These are phyloP conservation scores for Pythium brachiatum DNA, from an alignment of 352 stramenopile genomes.

Conservation along the genomic window DNA sequence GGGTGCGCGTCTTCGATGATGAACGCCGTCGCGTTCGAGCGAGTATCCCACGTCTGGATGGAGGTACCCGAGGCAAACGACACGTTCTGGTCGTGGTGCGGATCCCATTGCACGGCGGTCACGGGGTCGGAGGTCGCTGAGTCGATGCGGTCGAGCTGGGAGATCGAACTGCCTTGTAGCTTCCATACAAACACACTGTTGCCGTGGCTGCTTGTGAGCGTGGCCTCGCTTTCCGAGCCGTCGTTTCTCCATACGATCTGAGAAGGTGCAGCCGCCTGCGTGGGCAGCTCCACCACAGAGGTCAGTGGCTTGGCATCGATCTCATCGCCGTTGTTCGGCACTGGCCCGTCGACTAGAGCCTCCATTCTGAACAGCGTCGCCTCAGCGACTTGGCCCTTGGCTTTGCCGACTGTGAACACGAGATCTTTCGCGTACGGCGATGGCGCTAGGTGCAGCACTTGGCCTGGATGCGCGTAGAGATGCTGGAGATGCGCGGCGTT, in stretches of 20 bases:
- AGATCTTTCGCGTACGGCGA: conserved; percentile 49
- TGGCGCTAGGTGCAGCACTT: conserved; percentile 49
- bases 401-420: conserved; percentile 55
- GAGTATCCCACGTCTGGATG: conserved; percentile 78
- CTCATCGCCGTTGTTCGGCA: conserved; percentile 16
- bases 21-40: conserved; percentile 31
- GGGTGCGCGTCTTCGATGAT: conserved; percentile 63
- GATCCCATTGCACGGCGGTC: conserved; percentile 70
- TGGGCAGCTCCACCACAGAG: conserved; percentile 35
- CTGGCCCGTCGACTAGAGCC: conserved; percentile 13
- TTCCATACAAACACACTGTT: conserved; percentile 45
- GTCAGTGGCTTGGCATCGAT: conserved; percentile 29
- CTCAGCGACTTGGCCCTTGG: conserved; percentile 28
- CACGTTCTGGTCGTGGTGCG: conserved; percentile 69
- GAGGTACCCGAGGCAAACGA: conserved; percentile 57
- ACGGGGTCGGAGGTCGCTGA: conserved; percentile 32
- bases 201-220: conserved; percentile 16
- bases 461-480: conserved; percentile 42
- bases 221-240: conserved; percentile 1
- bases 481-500: conserved; percentile 39
- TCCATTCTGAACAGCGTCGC: conserved; percentile 56
- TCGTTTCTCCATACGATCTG: conserved; percentile 41
- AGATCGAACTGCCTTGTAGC: conserved; percentile 38
- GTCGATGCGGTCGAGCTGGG: conserved; percentile 52
- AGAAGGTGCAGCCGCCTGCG: conserved; percentile 1